Evolutionary conservation across 306 rosid species (phyloP).

Genomic region (Aeschynomene evenia): DNA sequence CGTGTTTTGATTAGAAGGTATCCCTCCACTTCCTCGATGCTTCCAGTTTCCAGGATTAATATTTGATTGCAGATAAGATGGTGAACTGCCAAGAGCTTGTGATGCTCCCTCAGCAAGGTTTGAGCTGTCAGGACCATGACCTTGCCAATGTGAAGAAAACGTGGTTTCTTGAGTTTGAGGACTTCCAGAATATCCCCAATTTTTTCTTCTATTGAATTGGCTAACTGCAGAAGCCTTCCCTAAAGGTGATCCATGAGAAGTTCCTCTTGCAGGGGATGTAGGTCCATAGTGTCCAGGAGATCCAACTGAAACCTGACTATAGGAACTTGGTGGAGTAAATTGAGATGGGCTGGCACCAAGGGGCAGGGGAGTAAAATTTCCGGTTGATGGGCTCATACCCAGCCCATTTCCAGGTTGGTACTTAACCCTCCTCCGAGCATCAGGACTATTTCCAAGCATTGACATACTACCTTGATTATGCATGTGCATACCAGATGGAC

Average conservation of each 20-base stretch:
- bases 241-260: constrained; percentile 89
- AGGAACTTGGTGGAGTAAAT: constrained; percentile 89
- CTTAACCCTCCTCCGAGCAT: constrained; percentile 78
- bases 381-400: constrained; percentile 90
- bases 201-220: constrained; percentile 88
- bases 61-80: constrained; percentile 64
- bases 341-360: constrained; percentile 99
- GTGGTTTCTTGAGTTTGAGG: constrained; percentile 74
- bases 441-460: constrained; percentile 94
- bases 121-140: constrained; percentile 61
- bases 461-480: constrained; percentile 65
- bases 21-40: constrained; percentile 65
- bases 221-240: constrained; percentile 83
- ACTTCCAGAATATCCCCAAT: constrained; percentile 79
- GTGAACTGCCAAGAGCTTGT: constrained; percentile 63
- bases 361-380: constrained; percentile 90
- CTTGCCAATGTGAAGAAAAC: constrained; percentile 72
- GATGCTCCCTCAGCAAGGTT: constrained; percentile 71
- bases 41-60: constrained; percentile 69
- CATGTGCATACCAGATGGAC: constrained; percentile 86
- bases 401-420: constrained; percentile 79
- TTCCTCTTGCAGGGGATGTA: constrained; percentile 95
- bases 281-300: constrained; percentile 96
- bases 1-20: constrained; percentile 52
- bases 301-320: constrained; percentile 72